Percentiles rank a stretch among this genome's conserved stretches.
These are phyloP conservation scores for Phytophthora aleatoria DNA, from an alignment of 352 stramenopile species.

Conservation along the genomic window DNA sequence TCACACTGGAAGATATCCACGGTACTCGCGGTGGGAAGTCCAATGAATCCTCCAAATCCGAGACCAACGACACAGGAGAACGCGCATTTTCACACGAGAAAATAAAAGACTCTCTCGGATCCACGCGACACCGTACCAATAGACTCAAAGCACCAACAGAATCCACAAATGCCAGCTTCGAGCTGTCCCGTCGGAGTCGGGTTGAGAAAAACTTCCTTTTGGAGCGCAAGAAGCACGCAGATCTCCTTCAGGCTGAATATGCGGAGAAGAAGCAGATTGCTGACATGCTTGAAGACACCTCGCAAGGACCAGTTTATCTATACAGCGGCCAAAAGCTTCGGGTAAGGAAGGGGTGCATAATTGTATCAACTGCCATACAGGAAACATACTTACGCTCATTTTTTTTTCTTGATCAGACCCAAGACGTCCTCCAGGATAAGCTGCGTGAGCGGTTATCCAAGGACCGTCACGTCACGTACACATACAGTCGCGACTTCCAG, in stretches of 20 bases:
- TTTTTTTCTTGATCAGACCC: conserved; percentile 45
- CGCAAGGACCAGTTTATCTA: conserved; percentile 64
- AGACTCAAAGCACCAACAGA: conserved; percentile 78
- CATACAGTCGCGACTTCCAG: conserved; percentile 89
- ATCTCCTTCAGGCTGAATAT: conserved; percentile 42
- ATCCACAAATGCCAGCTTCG: conserved; percentile 69
- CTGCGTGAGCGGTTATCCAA: conserved; percentile 63
- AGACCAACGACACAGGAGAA: conserved; percentile 15
- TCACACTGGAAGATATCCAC: conserved; percentile 89
- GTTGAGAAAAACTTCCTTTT: conserved; percentile 66
- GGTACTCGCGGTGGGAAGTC: conserved; percentile 24
- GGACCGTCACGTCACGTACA: conserved; percentile 60
- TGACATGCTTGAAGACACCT: conserved; percentile 34
- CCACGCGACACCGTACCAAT: conserved; percentile 12
- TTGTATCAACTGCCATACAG: background rate
- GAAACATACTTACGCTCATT: conserved; percentile 4
- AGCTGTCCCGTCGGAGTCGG: conserved; percentile 50
- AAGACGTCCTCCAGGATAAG: conserved; percentile 85
- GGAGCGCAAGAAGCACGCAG: conserved; percentile 41
- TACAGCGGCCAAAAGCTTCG: conserved; percentile 90
- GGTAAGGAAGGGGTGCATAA: conserved; percentile 33
- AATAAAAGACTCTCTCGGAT: conserved; percentile 2
- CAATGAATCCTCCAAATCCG: conserved; percentile 7
- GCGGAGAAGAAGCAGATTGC: conserved; percentile 41
- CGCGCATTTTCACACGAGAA: conserved; percentile 1